Base-by-base conservation (phyloP, 2,329 filamentous ascomycete genomes). In the Iodosphaeria phyllophila region DNA sequence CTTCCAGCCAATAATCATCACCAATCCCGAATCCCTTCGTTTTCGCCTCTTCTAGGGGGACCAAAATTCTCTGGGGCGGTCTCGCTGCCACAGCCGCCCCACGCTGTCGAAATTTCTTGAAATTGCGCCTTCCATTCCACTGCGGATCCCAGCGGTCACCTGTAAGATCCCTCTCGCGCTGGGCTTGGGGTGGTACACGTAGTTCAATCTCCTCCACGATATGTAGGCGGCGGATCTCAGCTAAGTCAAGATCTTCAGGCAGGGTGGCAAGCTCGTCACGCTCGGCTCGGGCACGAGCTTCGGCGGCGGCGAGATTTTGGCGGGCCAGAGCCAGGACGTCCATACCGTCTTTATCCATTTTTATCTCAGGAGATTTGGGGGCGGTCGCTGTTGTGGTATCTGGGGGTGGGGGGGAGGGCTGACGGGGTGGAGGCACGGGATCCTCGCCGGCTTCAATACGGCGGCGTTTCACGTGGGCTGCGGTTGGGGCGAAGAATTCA, bases 111-210 rank as follows among this genome's bases (percentile, higher is more conserved):
- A 98, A 98, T 38, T 70, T 77, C 47, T 98, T 98, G 54, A 92
- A 98, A 42, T 98, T 95, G 48, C 82, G 86, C 21, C 86, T 64
- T 1, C 86, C 89, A 43, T 93, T 92, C 89, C 89, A 98, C 19
- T 61, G 62, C 1, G 80, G 71, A 35, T 93, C 68, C 84, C 86
- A 93, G 20, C 79, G 62, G 5, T 60, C 58, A 21, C 57, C 54
- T 2, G 51, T 55, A 22, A 59, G 45, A 12, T 64, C 60, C 28
- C 56, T 50, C n/a, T 72, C 66, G 11, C 60, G 50, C 5, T 36
- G 37, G 39, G 40, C 35, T 32, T 40, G 28, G n/a, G n/a, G n/a
- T n/a, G n/a, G n/a, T n/a, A n/a, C n/a, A 13, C 57, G 61, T 0
- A 93, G 44, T 6, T 75, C 60, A 50, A 92, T 78, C 33, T 75